Evolutionary conservation across 2,329 filamentous ascomycete species (phyloP).

Genomic region (Cladophialophora bantiana): DNA sequence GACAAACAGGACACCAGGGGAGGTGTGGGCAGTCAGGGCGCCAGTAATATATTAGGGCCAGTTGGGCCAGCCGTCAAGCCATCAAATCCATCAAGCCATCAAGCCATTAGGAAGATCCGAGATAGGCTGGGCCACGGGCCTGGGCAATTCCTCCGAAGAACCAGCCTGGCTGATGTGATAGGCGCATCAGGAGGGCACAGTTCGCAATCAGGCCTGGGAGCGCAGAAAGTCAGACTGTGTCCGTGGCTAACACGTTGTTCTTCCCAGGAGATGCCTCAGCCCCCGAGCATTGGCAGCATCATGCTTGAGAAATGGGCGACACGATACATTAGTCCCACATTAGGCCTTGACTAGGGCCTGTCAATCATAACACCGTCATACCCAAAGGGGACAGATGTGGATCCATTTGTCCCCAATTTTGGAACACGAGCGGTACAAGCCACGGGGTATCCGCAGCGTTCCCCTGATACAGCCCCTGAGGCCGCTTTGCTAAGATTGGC

Average conservation of each 20-base stretch:
- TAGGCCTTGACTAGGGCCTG: conserved; percentile 18
- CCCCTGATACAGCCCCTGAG: conserved; percentile 36
- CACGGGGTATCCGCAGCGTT: conserved; percentile 26
- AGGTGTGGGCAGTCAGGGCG: conserved; percentile 6
- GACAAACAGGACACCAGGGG: conserved; percentile 22
- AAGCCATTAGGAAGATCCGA: neutral
- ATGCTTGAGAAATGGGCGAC: conserved; percentile 16
- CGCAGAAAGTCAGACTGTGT: conserved; percentile 22
- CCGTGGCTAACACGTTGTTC: conserved; percentile 23
- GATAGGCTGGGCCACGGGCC: conserved; percentile 5
- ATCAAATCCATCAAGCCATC: too few species aligned
- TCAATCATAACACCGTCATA: conserved; percentile 14
- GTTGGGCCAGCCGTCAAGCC: too few species aligned
- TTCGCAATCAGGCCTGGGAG: conserved; percentile 20
- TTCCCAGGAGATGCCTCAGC: conserved; percentile 11
- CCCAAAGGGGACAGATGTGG: conserved; percentile 7
- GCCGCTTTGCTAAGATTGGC: conserved; percentile 32
- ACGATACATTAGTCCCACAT: conserved; percentile 25
- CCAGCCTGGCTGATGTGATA: conserved; percentile 23
- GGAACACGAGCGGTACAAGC: conserved; percentile 24
- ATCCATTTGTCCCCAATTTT: conserved; percentile 24
- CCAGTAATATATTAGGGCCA: conserved; percentile 21
- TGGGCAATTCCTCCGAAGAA: neutral
- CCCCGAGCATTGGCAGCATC: neutral
- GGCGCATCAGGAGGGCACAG: conserved; percentile 28